Evolutionary conservation across 1,139 yeast genomes (phyloP).

Genomic region (Yamadazyma songkhlaensis): DNA sequence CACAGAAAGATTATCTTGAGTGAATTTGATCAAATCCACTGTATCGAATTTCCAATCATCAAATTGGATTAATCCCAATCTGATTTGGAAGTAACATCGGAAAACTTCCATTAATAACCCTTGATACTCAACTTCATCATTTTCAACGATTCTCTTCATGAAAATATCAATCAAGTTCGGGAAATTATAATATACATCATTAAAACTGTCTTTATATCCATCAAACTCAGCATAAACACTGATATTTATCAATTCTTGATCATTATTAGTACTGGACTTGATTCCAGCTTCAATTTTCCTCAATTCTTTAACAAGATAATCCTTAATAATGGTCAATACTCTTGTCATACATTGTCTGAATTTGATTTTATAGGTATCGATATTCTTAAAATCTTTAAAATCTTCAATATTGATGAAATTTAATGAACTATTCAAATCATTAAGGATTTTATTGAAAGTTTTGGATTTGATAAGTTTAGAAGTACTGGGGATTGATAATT

Average conservation of each 20-base stretch:
- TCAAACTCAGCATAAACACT: slow-evolving; percentile 54
- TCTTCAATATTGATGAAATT: slow-evolving; percentile 33
- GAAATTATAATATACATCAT: slow-evolving; percentile 27
- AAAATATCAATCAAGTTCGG: slow-evolving; percentile 50
- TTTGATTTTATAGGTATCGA: slow-evolving; percentile 66
- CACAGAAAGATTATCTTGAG: slow-evolving; percentile 59
- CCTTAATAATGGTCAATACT: slow-evolving; percentile 71
- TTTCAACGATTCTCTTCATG: slow-evolving; percentile 42
- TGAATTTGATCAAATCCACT: slow-evolving; percentile 45
- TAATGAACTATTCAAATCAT: slow-evolving; percentile 55
- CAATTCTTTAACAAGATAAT: slow-evolving; percentile 57
- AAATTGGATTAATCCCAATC: slow-evolving; percentile 46
- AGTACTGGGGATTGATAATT: slow-evolving; percentile 56
- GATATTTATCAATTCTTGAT: slow-evolving; percentile 22
- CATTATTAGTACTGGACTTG: slow-evolving; percentile 19
- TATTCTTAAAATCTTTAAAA: slow-evolving; percentile 53
- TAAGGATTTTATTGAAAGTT: slow-evolving; percentile 53
- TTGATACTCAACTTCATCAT: slow-evolving; percentile 60
- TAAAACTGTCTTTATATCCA: slow-evolving; percentile 23
- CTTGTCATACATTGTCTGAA: slow-evolving; percentile 86
- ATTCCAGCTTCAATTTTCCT: slow-evolving; percentile 47
- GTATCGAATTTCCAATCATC: slow-evolving; percentile 14
- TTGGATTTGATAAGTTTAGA: slow-evolving; percentile 35
- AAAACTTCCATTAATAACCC: slow-evolving; percentile 71
- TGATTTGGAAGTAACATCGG: slow-evolving; percentile 56